Base-by-base conservation (phyloP, 2,329 filamentous ascomycete genomes). In the Alternaria conjuncta region DNA sequence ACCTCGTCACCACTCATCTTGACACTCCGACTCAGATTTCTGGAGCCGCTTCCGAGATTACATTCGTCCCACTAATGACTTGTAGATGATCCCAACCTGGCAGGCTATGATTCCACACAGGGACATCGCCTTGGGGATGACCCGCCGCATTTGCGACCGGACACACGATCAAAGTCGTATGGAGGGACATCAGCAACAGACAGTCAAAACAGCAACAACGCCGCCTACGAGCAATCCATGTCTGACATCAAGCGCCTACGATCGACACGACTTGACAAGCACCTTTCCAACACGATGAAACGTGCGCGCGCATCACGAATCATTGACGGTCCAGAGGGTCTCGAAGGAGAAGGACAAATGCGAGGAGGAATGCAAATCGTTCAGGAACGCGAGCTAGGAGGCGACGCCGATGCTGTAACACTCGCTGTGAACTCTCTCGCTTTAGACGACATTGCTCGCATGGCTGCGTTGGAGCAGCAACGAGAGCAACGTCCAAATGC, bases 401-500 rank as follows among this genome's bases (percentile, higher is more conserved):
- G 89, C 54, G 90, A 92, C 69, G 86, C 88, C 18, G 90, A 91
- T 15, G 93, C 95, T 72, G 86, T 94, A 71, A 95, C 94, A 75
- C 94, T 99, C 75, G 93, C 93, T 36, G 90, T 94, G 70, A 94
- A 98, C 80, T 93, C 93, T 23, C 87, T 99, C 65, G 97, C 95
- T 0, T 84, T 99, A 60, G 96, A 99, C 75, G 96, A 99, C 75
- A 98, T 99, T 71, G 94, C 96, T 9, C 88, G 96, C 67, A 97
- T 99, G 74, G 94, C 97, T 45, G 96, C 96, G 32, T 93, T 96
- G 13, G 94, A 98, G 79, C 95, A 98, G 81, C 94, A 95, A 23
- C 90, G 94, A 71, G 95, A 98, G 77, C 93, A 97, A 77, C 86
- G 92, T 66, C 91, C 92, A 13, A 93, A 92, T 77, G 90, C 91